Evolutionary conservation across 495 filamentous ascomycete species (phyloP).

Genomic region (Lasiosphaeria miniovina): DNA sequence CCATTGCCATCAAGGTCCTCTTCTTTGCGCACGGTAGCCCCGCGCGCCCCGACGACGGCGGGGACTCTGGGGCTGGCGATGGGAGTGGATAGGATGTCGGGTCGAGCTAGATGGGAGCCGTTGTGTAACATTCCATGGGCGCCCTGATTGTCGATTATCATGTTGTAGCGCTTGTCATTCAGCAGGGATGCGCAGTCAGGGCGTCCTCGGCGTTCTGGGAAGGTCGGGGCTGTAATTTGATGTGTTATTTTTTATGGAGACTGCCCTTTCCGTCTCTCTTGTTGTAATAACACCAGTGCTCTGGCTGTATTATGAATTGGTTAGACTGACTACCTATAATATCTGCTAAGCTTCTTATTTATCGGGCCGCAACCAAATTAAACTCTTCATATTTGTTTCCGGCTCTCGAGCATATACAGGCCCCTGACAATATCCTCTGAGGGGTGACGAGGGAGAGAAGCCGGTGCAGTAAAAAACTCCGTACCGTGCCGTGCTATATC

Average conservation of each 20-base stretch:
- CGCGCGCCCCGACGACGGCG: slow-evolving; percentile 47
- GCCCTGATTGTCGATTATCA: neutral
- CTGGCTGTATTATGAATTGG: neutral
- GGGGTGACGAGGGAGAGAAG: no score
- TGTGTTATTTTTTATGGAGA: neutral
- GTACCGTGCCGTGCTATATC: no score
- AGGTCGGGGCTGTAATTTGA: neutral
- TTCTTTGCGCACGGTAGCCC: slow-evolving; percentile 89
- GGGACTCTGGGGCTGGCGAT: slow-evolving; percentile 8
- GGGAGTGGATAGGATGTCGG: neutral
- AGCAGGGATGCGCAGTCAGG: neutral
- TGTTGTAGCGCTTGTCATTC: neutral
- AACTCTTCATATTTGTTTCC: no score
- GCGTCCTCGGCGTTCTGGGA: neutral
- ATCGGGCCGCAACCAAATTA: no score
- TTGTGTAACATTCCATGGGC: neutral
- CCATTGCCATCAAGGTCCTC: slow-evolving; percentile 89
- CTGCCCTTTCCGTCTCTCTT: neutral
- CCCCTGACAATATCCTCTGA: no score
- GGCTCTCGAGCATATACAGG: no score
- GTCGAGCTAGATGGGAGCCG: neutral
- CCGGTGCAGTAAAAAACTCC: no score
- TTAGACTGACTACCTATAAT: no score
- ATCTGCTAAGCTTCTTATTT: no score
- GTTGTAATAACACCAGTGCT: neutral